phyloP scores from a whole-genome alignment of 306 rosid genomes.

The Crataegus laevigata region DNA sequence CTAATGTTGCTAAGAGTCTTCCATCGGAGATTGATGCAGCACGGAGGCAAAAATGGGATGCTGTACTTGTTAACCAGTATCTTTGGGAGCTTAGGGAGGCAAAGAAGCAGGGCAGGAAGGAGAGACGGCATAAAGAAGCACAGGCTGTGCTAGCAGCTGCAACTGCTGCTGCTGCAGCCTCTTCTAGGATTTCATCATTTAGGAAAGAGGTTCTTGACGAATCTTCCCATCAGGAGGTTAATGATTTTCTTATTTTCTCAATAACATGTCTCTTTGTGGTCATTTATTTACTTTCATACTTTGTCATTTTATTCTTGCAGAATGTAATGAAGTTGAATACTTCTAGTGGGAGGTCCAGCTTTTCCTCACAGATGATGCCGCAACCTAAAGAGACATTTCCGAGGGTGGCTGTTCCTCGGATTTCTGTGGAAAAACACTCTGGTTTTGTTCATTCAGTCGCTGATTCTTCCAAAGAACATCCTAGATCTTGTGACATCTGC shows the following conservation, averaged over 20 bases:
- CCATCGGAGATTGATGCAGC: constrained; percentile 66
- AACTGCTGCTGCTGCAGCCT: constrained; percentile 95
- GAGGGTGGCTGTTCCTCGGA: constrained; percentile 58
- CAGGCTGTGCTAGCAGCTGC: constrained; percentile 99
- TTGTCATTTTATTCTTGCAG: constrained; percentile 30
- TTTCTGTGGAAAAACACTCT: constrained; percentile 59
- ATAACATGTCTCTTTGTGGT: background rate
- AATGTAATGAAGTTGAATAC: constrained; percentile 39
- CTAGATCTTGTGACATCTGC: constrained; percentile 83
- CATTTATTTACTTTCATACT: background rate
- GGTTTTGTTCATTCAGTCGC: constrained; percentile 38
- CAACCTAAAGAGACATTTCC: constrained; percentile 82
- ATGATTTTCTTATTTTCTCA: constrained; percentile 3
- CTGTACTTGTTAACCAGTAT: constrained; percentile 73
- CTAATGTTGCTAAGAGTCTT: constrained; percentile 53
- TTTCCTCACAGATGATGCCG: constrained; percentile 64
- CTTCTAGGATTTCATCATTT: constrained; percentile 77
- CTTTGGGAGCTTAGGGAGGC: constrained; percentile 81
- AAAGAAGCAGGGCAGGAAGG: constrained; percentile 93
- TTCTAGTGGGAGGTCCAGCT: constrained; percentile 44
- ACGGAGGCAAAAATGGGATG: constrained; percentile 73
- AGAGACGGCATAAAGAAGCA: constrained; percentile 90
- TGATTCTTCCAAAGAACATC: constrained; percentile 71
- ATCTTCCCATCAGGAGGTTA: constrained; percentile 65
- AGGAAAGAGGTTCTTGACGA: constrained; percentile 80